These are phyloP conservation scores for Fusarium subtropicale DNA, from an alignment of 2,329 filamentous ascomycete species.

Conservation along the genomic window DNA sequence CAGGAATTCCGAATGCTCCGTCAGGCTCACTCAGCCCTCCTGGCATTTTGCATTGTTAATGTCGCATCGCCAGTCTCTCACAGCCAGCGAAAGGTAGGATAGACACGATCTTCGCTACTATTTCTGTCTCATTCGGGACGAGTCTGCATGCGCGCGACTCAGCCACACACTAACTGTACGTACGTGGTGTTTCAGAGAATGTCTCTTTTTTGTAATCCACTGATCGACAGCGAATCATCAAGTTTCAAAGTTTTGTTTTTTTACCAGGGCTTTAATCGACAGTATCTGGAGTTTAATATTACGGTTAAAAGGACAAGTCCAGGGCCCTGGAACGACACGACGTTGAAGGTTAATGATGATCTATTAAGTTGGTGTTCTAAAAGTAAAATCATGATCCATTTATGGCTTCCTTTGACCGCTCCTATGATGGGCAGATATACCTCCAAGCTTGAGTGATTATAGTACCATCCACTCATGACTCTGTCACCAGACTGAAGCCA, in stretches of 20 bases:
- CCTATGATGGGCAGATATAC: slow-evolving; percentile 18
- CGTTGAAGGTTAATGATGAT: slow-evolving; percentile 7
- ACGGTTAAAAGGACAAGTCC: background rate
- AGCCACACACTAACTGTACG: slow-evolving; percentile 19
- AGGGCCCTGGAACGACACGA: background rate
- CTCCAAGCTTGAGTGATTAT: background rate
- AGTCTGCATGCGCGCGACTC: slow-evolving; percentile 28
- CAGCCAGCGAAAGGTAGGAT: slow-evolving; percentile 3
- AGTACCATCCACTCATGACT: slow-evolving; percentile 14
- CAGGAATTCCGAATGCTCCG: background rate
- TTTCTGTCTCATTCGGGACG: slow-evolving; percentile 32
- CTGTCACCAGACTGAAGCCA: slow-evolving; percentile 6
- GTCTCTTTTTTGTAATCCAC: slow-evolving; percentile 12
- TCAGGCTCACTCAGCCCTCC: background rate
- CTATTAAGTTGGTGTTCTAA: background rate
- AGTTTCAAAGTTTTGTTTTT: slow-evolving; percentile 8
- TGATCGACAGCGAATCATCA: slow-evolving; percentile 17
- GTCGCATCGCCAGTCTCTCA: background rate
- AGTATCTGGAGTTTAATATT: background rate
- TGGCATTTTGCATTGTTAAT: background rate
- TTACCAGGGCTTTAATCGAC: slow-evolving; percentile 13
- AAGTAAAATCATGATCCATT: background rate
- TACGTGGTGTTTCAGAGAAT: slow-evolving; percentile 35
- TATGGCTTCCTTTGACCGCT: slow-evolving; percentile 16
- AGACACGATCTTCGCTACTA: slow-evolving; percentile 10